Base-by-base conservation (phyloP, 129 eudicot genomes). In the Artemisia annua region DNA sequence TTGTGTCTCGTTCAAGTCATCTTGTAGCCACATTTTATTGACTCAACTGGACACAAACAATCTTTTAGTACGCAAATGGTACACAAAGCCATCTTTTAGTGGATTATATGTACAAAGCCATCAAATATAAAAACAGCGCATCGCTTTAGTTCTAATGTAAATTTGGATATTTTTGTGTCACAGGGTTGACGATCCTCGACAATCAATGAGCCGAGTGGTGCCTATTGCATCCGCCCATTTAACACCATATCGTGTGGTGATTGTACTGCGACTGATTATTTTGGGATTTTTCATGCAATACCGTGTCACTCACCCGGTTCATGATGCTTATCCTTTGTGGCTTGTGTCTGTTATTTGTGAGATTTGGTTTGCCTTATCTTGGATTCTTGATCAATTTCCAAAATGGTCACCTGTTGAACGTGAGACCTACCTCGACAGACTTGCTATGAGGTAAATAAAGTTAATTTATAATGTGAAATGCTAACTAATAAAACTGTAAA, bases 331-430 rank as follows among this genome's bases (percentile, higher is more conserved):
- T 73, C 96, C 96, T 0, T 64, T 90, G 80, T 90, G 96, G 96
- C 88, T 90, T 22, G 79, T 79, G 60, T 90, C 96, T 18, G 93
- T 90, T 18, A 90, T 90, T 32, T 90, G 97, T 82, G 97, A 90
- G 84, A 75, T 90, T 75, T 90, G 97, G 97, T 90, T 90, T 72
- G 96, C 93, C 1, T 72, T 90, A 55, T 90, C 96, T 17, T 90
- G 96, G 96, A 85, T 90, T 67, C 82, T 90, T 13, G 96, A 90
- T 87, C 96, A 90, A 66, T 90, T 90, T 79, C 96, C 96, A 64
- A 90, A 90, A 61, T 90, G 96, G 96, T 53, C 78, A 19, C 96
- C 96, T 9, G 82, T 90, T 74, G 86, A 90, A 65, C 96, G 96
- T 10, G 96, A 90, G 84, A 90, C 96, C 16, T 90, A 58, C 83